Percentiles rank a stretch among this genome's conserved stretches.
Evolutionary conservation across 2,329 filamentous ascomycete genomes (phyloP).

Genomic region (Pleomassaria siparia): DNA sequence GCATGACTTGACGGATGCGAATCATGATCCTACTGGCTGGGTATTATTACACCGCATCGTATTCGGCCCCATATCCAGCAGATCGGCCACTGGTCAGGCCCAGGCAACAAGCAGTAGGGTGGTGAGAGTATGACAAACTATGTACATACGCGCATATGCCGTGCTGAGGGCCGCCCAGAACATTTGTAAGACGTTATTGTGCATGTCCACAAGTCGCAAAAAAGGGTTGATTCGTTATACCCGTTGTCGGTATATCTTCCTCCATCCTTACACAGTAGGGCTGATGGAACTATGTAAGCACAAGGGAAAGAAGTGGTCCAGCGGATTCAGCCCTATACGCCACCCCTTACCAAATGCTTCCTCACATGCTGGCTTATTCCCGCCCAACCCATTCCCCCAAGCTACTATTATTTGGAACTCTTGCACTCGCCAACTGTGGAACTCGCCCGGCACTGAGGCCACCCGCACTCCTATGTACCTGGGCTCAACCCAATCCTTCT

Average conservation of each 20-base stretch:
- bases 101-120: neutral
- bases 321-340: neutral
- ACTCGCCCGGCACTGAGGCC: neutral
- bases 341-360: neutral
- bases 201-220: neutral
- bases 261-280: neutral
- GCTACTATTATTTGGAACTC: neutral
- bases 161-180: neutral
- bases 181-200: neutral
- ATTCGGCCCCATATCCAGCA: constrained; percentile 2
- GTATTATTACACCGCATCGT: constrained; percentile 17
- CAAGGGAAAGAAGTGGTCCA: neutral
- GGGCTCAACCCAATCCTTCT: neutral
- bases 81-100: constrained; percentile 8
- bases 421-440: neutral
- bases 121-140: neutral
- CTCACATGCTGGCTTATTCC: neutral
- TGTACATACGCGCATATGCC: neutral
- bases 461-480: neutral
- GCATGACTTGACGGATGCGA: neutral
- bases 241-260: neutral
- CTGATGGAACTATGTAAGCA: neutral
- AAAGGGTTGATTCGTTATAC: neutral
- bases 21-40: constrained; percentile 10
- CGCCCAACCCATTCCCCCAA: neutral